A percentile compares a stretch with the other conserved stretches of the same genome.
phyloP scores from a whole-genome alignment of 805 yeast genomes.

The Candida boidinii region DNA sequence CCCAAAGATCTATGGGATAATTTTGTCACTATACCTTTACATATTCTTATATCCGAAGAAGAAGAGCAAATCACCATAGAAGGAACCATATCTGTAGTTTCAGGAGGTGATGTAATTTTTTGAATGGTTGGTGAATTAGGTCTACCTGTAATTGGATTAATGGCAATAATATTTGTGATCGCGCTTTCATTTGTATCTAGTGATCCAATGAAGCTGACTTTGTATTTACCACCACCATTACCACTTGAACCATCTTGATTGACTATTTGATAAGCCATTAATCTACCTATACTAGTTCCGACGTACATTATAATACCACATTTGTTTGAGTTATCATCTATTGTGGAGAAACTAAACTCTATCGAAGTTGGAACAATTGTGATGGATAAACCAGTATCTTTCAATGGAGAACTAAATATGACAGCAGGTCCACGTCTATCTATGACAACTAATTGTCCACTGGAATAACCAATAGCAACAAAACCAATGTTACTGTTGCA shows the following conservation, averaged over 20 bases:
- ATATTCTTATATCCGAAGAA: slow-evolving; percentile 52
- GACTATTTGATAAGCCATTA: slow-evolving; percentile 53
- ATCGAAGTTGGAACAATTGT: slow-evolving; percentile 41
- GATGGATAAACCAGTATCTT: slow-evolving; percentile 19
- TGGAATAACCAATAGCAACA: slow-evolving; percentile 67
- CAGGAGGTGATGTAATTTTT: slow-evolving; percentile 37
- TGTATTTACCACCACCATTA: slow-evolving; percentile 49
- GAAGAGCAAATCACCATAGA: slow-evolving; percentile 56
- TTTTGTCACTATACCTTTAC: slow-evolving; percentile 54
- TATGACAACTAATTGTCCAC: slow-evolving; percentile 67
- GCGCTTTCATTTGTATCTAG: slow-evolving; percentile 42
- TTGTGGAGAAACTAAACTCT: slow-evolving; percentile 67
- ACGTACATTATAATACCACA: slow-evolving; percentile 66
- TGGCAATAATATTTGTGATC: slow-evolving; percentile 47
- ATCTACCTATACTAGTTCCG: slow-evolving; percentile 73
- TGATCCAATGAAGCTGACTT: slow-evolving; percentile 40
- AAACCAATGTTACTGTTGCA: slow-evolving; percentile 74
- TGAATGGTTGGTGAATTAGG: slow-evolving; percentile 58
- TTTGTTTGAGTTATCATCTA: slow-evolving; percentile 48
- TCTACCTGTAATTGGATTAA: slow-evolving; percentile 50
- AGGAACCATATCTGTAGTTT: slow-evolving; percentile 31
- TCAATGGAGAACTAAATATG: slow-evolving; percentile 29
- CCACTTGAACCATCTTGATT: too few species aligned
- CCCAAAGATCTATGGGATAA: slow-evolving; percentile 56
- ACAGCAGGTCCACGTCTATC: slow-evolving; percentile 67